phyloP scores from a whole-genome alignment of 768 basidiomycete species.

The Suillus plorans region DNA sequence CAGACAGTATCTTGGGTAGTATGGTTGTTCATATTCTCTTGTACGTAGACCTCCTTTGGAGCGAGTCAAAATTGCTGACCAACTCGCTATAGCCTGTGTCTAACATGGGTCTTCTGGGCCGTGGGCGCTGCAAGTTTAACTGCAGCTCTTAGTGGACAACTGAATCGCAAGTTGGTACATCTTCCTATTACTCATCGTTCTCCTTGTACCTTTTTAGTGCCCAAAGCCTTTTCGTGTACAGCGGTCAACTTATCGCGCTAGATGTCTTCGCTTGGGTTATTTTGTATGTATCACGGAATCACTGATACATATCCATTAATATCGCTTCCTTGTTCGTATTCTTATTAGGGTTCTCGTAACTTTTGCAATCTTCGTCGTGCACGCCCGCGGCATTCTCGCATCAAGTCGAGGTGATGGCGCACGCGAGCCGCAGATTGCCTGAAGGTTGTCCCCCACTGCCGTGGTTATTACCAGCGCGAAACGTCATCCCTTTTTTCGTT shows the following conservation, averaged over 20 bases:
- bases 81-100: conserved; percentile 42
- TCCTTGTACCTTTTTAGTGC: conserved; percentile 25
- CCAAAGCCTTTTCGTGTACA: conserved; percentile 54
- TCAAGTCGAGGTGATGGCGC: conserved; percentile 67
- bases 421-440: background rate
- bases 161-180: conserved; percentile 61
- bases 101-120: conserved; percentile 83
- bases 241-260: conserved; percentile 73
- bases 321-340: background rate
- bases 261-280: conserved; percentile 75
- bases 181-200: background rate
- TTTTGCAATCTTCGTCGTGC: conserved; percentile 54
- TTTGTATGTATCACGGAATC: conserved; percentile 45
- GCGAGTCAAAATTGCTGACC: conserved; percentile 1
- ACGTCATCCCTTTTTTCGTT: background rate
- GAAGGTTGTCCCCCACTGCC: background rate
- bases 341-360: conserved; percentile 60
- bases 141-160: conserved; percentile 60
- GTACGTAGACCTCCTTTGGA: conserved; percentile 40
- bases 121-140: conserved; percentile 73
- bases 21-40: conserved; percentile 62
- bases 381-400: conserved; percentile 58
- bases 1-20: conserved; percentile 53
- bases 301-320: background rate
- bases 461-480: background rate